These are phyloP conservation scores for Skeletonema grethae DNA, from an alignment of 108 stramenopile species.

Conservation along the genomic window DNA sequence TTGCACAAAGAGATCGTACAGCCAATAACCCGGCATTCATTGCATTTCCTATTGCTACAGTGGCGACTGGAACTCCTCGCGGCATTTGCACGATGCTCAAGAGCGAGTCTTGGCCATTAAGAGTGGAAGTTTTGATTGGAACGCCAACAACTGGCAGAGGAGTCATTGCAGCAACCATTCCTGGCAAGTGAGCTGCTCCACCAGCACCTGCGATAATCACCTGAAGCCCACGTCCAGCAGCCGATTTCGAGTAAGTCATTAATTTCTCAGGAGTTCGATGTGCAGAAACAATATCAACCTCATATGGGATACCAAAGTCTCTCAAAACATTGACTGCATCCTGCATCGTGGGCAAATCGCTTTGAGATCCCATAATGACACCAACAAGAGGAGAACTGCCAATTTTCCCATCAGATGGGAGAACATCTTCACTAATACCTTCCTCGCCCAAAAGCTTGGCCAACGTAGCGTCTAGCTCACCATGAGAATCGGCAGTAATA, in stretches of 20 bases:
- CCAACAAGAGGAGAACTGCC: constrained; percentile 83
- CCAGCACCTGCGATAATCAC: constrained; percentile 98
- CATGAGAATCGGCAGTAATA: constrained; percentile 84
- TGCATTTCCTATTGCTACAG: constrained; percentile 99
- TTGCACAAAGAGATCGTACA: constrained; percentile 88
- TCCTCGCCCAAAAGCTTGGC: constrained; percentile 63
- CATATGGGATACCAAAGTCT: constrained; percentile 89
- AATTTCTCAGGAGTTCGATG: constrained; percentile 97
- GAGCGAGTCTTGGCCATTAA: constrained; percentile 96
- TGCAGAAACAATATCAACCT: constrained; percentile 97
- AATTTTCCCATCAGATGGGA: constrained; percentile 58
- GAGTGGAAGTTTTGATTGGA: constrained; percentile 96
- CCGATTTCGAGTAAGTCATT: constrained; percentile 86
- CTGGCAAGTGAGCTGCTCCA: constrained; percentile 99
- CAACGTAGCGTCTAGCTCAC: constrained; percentile 64
- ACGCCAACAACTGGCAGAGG: constrained; percentile 98
- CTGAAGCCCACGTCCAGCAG: constrained; percentile 86
- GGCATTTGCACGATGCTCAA: constrained; percentile 99
- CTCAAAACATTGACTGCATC: constrained; percentile 89
- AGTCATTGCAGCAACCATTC: constrained; percentile 98
- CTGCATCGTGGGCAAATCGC: constrained; percentile 97
- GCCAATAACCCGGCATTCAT: constrained; percentile 97
- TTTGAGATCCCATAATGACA: constrained; percentile 98
- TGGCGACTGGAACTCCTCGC: constrained; percentile 97
- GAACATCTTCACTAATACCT: constrained; percentile 59